Evolutionary conservation across 305 asterid genomes (phyloP).

Genomic region (Fraxinus angustifolia): DNA sequence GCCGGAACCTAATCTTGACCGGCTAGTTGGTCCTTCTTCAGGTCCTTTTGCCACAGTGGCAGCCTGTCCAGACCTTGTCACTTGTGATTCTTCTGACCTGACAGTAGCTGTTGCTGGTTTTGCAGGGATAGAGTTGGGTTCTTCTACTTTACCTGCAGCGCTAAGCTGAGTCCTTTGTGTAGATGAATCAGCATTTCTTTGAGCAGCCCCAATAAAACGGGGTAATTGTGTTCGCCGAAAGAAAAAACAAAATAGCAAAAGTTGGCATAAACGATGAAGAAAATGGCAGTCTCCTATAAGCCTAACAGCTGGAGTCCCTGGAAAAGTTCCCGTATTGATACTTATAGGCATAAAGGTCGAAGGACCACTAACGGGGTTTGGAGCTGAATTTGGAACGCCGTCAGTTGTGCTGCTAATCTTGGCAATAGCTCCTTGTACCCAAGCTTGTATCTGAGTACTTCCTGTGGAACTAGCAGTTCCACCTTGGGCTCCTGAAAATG

Average conservation of each 20-base stretch:
- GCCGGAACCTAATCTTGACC: slow-evolving; percentile 92
- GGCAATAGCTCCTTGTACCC: slow-evolving; percentile 99
- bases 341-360: slow-evolving; percentile 90
- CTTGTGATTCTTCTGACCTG: slow-evolving; percentile 65
- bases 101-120: slow-evolving; percentile 47
- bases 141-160: slow-evolving; percentile 66
- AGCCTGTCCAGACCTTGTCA: slow-evolving; percentile 57
- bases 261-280: slow-evolving; percentile 92
- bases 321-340: slow-evolving; percentile 96
- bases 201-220: slow-evolving; percentile 68
- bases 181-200: slow-evolving; percentile 76
- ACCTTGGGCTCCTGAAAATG: slow-evolving; percentile 60
- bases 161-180: slow-evolving; percentile 65
- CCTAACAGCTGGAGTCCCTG: slow-evolving; percentile 99
- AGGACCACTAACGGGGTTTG: slow-evolving; percentile 83
- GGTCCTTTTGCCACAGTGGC: slow-evolving; percentile 65
- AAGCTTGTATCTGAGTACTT: slow-evolving; percentile 88
- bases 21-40: slow-evolving; percentile 83
- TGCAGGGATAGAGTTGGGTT: slow-evolving; percentile 50
- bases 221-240: slow-evolving; percentile 87
- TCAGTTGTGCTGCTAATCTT: slow-evolving; percentile 86
- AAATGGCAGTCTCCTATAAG: slow-evolving; percentile 98
- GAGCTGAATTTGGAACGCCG: slow-evolving; percentile 77
- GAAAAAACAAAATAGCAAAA: slow-evolving; percentile 89
- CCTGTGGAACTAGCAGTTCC: slow-evolving; percentile 86